Evolutionary conservation across 495 filamentous ascomycete genomes (phyloP).

Genomic region (Penicillium malachiteum): DNA sequence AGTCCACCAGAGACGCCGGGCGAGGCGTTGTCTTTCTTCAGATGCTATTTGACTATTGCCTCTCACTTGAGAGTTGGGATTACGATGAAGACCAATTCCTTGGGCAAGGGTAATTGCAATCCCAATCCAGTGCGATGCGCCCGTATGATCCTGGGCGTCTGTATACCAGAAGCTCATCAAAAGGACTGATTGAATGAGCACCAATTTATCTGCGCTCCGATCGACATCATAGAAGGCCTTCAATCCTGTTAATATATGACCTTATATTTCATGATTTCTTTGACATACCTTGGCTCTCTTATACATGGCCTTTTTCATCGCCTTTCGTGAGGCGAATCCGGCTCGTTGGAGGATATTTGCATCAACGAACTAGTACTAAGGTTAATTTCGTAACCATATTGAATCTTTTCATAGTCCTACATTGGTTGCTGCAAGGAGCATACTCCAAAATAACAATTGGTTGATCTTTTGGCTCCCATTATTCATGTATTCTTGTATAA

Average conservation of each 20-base stretch:
- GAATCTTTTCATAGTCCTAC: background rate
- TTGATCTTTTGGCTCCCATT: constrained; percentile 1
- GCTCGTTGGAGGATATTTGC: background rate
- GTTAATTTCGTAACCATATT: background rate
- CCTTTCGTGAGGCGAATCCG: background rate
- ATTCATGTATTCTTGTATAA: background rate
- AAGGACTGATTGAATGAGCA: constrained; percentile 4
- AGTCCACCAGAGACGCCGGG: constrained; percentile 4
- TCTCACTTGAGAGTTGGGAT: background rate
- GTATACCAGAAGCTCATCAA: constrained; percentile 7
- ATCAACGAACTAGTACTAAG: background rate
- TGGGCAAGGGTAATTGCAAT: constrained; percentile 4
- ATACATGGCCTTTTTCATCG: constrained; percentile 6
- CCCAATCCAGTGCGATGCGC: constrained; percentile 6
- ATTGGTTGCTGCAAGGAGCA: constrained; percentile 4
- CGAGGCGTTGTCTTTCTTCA: background rate
- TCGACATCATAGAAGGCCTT: constrained; percentile 3
- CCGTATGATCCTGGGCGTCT: constrained; percentile 4
- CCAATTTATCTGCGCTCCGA: constrained; percentile 2
- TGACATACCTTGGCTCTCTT: background rate
- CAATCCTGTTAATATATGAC: background rate
- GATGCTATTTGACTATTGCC: background rate
- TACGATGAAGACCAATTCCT: constrained; percentile 3
- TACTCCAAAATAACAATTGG: constrained; percentile 4
- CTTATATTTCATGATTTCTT: background rate